Evolutionary conservation across 129 eudicot genomes (phyloP), one percentile per base, ranked within the genome.

Genomic region (Saussurea involucrata): DNA sequence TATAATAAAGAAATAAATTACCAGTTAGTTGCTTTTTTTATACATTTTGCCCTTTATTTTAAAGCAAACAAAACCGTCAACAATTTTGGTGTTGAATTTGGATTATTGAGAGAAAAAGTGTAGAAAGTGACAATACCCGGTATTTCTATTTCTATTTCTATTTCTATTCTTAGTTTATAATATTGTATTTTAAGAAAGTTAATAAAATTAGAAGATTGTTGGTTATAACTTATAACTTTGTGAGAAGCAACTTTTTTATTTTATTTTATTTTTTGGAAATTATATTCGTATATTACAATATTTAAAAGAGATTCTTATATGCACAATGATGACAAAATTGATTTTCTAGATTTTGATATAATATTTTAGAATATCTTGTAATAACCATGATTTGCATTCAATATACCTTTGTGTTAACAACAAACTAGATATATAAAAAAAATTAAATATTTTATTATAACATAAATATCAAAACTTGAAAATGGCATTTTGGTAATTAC

Each of bases 401-500:
- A 17, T 4, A 49, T 17, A 13, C 0, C 29, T 27, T 49, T 49
- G 17, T 17, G 21, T 49, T 49, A 17, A n/a, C n/a, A 49, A 17
- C 8, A 17, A 53, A 53, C 9, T 17, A 53, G 9, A n/a, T 53
- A 53, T 53, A n/a, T 53, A n/a, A 53, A 53, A 53, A 17, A 0
- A 53, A 18, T 53, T n/a, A n/a, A n/a, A n/a, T n/a, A n/a, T n/a
- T n/a, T 49, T 53, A 53, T 22, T n/a, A 17, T 0, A 40, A 40
- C 44, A 37, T 37, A n/a, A 37, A 0, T 37, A 37, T 7, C 44
- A 70, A 11, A 61, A 42, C 72, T 40, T 8, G 22, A 28, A 34
- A 34, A 66, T 73, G 75, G 79, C 61, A 80, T 53, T n/a, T 33
- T 73, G 15, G 79, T 73, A 66, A 73, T 53, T 73, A 13, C 15